phyloP scores from a whole-genome alignment of 2,329 filamentous ascomycete genomes.

The Paraconiothyrium brasiliense region DNA sequence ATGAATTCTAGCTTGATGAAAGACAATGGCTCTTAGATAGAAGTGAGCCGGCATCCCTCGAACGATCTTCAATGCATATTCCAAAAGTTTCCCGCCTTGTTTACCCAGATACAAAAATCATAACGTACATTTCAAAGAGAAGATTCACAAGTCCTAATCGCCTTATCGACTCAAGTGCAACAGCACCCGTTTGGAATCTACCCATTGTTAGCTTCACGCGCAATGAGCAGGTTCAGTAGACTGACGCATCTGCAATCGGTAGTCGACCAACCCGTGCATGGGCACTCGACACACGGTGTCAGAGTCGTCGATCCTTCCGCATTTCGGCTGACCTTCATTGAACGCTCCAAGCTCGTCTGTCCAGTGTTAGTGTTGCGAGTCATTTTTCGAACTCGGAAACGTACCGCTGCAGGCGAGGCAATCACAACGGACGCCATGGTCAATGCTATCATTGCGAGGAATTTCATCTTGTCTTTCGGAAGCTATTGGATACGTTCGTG shows the following conservation, averaged over 20 bases:
- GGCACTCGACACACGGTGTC: slow-evolving; percentile 36
- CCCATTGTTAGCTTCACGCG: slow-evolving; percentile 11
- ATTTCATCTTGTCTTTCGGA: slow-evolving; percentile 33
- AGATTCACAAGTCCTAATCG: too few relatives aligned
- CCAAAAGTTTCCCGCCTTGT: neutral
- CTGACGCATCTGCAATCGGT: slow-evolving; percentile 38
- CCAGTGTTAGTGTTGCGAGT: neutral
- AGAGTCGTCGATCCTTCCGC: slow-evolving; percentile 20
- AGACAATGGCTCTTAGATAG: too few relatives aligned
- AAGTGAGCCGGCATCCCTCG: neutral
- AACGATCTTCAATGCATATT: neutral
- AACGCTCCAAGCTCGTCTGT: slow-evolving; percentile 35
- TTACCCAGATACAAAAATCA: neutral
- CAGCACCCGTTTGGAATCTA: slow-evolving; percentile 44
- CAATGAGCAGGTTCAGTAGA: neutral
- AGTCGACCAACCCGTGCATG: slow-evolving; percentile 30
- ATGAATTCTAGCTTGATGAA: too few relatives aligned
- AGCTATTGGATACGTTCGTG: neutral
- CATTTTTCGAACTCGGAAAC: slow-evolving; percentile 3
- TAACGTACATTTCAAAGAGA: neutral
- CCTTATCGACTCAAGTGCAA: slow-evolving; percentile 23
- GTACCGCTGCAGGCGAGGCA: slow-evolving; percentile 38
- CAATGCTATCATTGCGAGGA: slow-evolving; percentile 33
- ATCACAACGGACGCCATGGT: slow-evolving; percentile 29
- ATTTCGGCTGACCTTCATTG: slow-evolving; percentile 27